Evolutionary conservation across 164 flowering plant species (phyloP).

Genomic region (Nelumbo lutea): DNA sequence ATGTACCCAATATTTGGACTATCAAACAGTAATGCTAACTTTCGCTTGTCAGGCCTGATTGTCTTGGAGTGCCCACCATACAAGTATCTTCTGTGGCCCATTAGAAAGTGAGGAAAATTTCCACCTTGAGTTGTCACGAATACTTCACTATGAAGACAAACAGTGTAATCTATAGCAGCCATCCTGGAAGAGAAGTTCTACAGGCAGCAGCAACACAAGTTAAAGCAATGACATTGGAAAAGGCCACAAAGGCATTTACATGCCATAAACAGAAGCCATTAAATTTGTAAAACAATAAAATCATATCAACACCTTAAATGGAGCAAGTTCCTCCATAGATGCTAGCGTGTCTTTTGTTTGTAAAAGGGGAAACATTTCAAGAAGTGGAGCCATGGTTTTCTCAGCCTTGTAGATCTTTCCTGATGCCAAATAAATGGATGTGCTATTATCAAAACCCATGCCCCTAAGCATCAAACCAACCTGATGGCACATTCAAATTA

Average conservation of each 20-base stretch:
- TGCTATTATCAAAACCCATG: conserved; percentile 86
- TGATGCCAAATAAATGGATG: conserved; percentile 87
- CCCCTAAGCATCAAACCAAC: conserved; percentile 99
- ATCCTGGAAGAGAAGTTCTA: conserved; percentile 92
- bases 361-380: conserved; percentile 87
- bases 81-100: conserved; percentile 86
- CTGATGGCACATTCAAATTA: conserved; percentile 30
- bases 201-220: conserved; percentile 27
- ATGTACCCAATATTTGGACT: conserved; percentile 84
- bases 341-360: conserved; percentile 77
- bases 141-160: conserved; percentile 95
- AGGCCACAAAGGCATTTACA: background rate
- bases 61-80: conserved; percentile 92
- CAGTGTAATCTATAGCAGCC: conserved; percentile 98
- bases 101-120: conserved; percentile 85
- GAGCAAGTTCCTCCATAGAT: conserved; percentile 72
- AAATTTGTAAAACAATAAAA: background rate
- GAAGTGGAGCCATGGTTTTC: conserved; percentile 73
- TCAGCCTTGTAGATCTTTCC: conserved; percentile 86
- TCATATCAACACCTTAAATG: conserved; percentile 47
- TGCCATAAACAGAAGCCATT: background rate
- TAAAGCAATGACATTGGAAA: conserved; percentile 11
- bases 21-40: conserved; percentile 69
- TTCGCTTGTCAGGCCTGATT: conserved; percentile 86
- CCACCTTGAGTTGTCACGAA: conserved; percentile 99